Evolutionary conservation across 2,329 filamentous ascomycete genomes (phyloP), one percentile per base, ranked within the genome.

Genomic region (Thielaviopsis euricoi): DNA sequence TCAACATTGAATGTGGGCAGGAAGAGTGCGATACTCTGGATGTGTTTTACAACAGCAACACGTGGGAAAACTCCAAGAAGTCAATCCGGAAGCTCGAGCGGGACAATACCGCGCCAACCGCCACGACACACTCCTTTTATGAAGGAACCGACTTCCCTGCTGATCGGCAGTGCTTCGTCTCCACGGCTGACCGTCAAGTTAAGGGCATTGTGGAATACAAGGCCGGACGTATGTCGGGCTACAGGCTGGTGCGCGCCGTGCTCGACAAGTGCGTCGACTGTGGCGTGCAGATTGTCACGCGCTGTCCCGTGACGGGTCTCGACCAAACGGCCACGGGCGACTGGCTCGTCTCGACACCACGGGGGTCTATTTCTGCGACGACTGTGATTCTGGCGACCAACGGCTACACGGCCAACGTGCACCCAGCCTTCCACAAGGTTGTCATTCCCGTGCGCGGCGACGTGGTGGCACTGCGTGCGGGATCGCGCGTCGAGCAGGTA

Each of bases 361-460:
- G 62, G 2, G 66, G 66, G 15, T 56, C 17, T 3, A 54, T 67
- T 6, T 26, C 33, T 17, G 62, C 64, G 1, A 57, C 51, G 17
- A 54, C 61, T 13, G 62, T 68, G 7, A 59, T 67, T n/a, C 46
- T 64, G 6, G 66, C 67, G 2, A 66, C 64, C 13, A 68, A 68
- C 43, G 66, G 62, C 17, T 68, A 67, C 62, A 66, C 64, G 9
- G 64, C 62, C 3, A 37, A 22, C 25, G 50, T 60, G 10, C 51
- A 53, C 46, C 51, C 58, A 15, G 61, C 62, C 15, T 63, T 60
- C 50, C 53, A 56, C 22, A 57, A 62, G 26, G 61, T 58, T 46
- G 61, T 66, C 46, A 59, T 65, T 10, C 64, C 65, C 13, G 54
- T 65, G 53, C 58, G 64, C 1, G 64, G 64, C 19, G 58, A 60